These are phyloP conservation scores for Talaromyces marneffei DNA, from an alignment of 2,329 filamentous ascomycete genomes.

Conservation along the genomic window DNA sequence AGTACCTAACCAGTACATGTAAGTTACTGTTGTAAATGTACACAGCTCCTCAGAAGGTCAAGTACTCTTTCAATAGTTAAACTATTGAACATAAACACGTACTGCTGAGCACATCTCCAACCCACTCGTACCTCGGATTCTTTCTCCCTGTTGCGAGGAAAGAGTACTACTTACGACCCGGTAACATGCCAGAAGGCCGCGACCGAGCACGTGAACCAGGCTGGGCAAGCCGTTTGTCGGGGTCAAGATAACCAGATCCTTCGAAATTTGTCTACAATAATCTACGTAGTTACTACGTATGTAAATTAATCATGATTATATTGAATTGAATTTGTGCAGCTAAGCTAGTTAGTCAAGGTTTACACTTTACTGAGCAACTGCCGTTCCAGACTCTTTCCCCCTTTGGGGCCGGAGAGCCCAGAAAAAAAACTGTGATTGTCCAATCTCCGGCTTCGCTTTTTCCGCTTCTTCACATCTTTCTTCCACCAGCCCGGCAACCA, in stretches of 20 bases:
- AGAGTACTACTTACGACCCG: neutral
- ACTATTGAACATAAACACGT: neutral
- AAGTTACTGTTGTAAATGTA: neutral
- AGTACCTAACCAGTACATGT: neutral
- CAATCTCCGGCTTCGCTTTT: conserved; percentile 7
- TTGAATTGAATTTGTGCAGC: neutral
- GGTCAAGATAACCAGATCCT: neutral
- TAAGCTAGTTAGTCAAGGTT: neutral
- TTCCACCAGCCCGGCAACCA: no score
- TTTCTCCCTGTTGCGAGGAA: neutral
- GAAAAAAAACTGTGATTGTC: conserved; percentile 7
- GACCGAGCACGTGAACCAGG: neutral
- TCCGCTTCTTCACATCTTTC: conserved; percentile 3
- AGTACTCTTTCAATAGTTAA: neutral
- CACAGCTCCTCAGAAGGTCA: neutral
- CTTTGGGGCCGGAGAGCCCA: conserved; percentile 7
- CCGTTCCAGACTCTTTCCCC: conserved; percentile 9
- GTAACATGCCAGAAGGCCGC: no score
- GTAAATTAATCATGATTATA: neutral
- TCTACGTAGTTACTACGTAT: no score
- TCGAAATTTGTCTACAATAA: neutral
- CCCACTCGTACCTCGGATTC: neutral
- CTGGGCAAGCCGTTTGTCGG: neutral
- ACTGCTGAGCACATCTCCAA: neutral
- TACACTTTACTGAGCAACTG: neutral